Evolutionary conservation across 805 yeast genomes (phyloP).

Genomic region (Wickerhamiella sergipiensis): DNA sequence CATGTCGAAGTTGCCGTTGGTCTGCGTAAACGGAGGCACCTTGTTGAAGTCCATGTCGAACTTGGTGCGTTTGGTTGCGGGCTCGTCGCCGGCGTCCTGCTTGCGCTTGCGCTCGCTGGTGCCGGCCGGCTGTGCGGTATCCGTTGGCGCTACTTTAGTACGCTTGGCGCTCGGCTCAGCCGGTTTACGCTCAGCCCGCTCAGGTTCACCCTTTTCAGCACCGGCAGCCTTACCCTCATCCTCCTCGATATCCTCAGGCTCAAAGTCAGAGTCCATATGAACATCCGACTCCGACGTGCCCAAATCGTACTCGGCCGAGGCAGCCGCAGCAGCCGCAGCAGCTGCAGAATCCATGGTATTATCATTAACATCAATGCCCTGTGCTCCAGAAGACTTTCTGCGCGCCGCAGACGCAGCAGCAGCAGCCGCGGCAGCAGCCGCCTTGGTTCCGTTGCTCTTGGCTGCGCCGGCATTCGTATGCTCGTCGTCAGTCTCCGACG

Average conservation of each 20-base stretch:
- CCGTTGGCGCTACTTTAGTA: too few species aligned
- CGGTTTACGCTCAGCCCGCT: too few species aligned
- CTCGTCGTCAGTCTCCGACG: not conserved
- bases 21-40: slow-evolving; percentile 21
- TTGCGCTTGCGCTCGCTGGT: not conserved
- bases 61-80: not conserved
- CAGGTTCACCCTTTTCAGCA: too few species aligned
- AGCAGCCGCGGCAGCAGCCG: not conserved
- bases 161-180: too few species aligned
- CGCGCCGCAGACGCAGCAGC: not conserved
- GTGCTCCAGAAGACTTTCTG: too few species aligned
- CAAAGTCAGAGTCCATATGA: not conserved
- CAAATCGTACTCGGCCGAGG: not conserved
- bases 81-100: not conserved
- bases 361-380: not conserved
- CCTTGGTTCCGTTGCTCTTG: too few species aligned
- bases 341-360: not conserved
- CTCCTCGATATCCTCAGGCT: not conserved
- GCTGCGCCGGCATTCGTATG: not conserved
- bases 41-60: slow-evolving; percentile 2
- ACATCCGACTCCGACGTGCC: not conserved
- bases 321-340: not conserved
- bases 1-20: slow-evolving; percentile 21
- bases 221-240: too few species aligned
- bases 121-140: too few species aligned